These are phyloP conservation scores for Rhizopogon rudus DNA, from an alignment of 768 basidiomycete species.

Conservation along the genomic window DNA sequence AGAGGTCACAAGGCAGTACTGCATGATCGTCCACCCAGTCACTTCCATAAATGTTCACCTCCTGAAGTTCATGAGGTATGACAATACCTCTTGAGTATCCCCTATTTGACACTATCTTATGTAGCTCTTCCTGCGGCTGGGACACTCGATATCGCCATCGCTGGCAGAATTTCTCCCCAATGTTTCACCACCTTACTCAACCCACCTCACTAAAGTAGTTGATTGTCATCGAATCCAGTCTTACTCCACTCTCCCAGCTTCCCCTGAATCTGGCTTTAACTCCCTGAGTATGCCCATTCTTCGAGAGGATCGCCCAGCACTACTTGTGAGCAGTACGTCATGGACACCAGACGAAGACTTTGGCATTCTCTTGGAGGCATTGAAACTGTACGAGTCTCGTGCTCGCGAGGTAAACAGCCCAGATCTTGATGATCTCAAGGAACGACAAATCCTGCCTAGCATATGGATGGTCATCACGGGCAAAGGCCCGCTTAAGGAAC, in stretches of 20 bases:
- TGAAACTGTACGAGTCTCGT: constrained; percentile 62
- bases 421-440: constrained; percentile 6
- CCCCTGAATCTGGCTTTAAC: constrained; percentile 13
- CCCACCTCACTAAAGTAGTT: constrained; percentile 48
- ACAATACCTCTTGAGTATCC: not conserved
- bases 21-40: constrained; percentile 86
- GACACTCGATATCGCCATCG: constrained; percentile 30
- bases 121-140: constrained; percentile 49
- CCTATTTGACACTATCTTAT: not conserved
- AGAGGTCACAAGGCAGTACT: constrained; percentile 80
- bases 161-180: constrained; percentile 50
- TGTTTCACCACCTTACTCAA: constrained; percentile 50
- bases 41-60: constrained; percentile 68
- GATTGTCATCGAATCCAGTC: not conserved
- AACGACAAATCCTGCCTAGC: constrained; percentile 51
- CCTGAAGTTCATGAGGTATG: constrained; percentile 75
- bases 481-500: constrained; percentile 71
- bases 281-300: constrained; percentile 37
- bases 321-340: constrained; percentile 88
- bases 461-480: constrained; percentile 86
- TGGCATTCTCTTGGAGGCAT: constrained; percentile 69
- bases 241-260: constrained; percentile 30
- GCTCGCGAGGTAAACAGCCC: constrained; percentile 33
- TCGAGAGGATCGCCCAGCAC: constrained; percentile 72
- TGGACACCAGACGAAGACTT: constrained; percentile 99